phyloP scores from a whole-genome alignment of 352 stramenopile genomes.

The Phytophthora idaei region DNA sequence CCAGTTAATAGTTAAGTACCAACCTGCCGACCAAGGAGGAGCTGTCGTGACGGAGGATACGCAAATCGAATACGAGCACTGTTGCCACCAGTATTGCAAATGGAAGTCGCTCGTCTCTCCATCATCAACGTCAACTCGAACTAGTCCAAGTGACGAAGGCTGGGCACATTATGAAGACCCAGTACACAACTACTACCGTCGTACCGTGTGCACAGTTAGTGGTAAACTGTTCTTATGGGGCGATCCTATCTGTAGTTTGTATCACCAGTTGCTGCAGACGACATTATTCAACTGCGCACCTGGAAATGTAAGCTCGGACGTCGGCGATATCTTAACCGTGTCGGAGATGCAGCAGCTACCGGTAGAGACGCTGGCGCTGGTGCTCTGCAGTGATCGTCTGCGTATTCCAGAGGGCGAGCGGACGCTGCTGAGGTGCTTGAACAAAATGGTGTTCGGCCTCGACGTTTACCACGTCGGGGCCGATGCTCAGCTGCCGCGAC shows the following conservation, averaged over 20 bases:
- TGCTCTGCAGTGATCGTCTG: constrained; percentile 62
- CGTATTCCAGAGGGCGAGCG: constrained; percentile 57
- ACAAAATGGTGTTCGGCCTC: constrained; percentile 42
- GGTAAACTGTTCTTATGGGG: constrained; percentile 51
- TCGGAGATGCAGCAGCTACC: constrained; percentile 45
- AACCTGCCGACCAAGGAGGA: constrained; percentile 4
- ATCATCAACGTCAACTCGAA: constrained; percentile 1
- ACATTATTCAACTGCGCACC: constrained; percentile 61
- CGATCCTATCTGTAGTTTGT: constrained; percentile 62
- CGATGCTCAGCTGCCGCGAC: constrained; percentile 13
- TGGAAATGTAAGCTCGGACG: constrained; percentile 18
- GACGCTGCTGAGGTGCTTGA: constrained; percentile 44
- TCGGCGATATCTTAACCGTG: constrained; percentile 26
- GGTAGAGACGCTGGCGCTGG: constrained; percentile 55
- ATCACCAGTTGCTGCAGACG: constrained; percentile 59
- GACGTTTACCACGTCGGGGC: constrained; percentile 10
- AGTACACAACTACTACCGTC: constrained; percentile 28
- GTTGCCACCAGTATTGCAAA: constrained; percentile 23
- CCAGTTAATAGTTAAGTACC: constrained; percentile 35
- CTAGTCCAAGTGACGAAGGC: constrained; percentile 19
- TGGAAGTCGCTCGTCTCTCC: constrained; percentile 34
- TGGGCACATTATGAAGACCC: constrained; percentile 30
- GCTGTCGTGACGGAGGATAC: constrained; percentile 34
- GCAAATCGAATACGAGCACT: constrained; percentile 34
- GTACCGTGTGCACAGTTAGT: constrained; percentile 30